Evolutionary conservation across 2,329 filamentous ascomycete species (phyloP).

Genomic region (Pyricularia pennisetigena): DNA sequence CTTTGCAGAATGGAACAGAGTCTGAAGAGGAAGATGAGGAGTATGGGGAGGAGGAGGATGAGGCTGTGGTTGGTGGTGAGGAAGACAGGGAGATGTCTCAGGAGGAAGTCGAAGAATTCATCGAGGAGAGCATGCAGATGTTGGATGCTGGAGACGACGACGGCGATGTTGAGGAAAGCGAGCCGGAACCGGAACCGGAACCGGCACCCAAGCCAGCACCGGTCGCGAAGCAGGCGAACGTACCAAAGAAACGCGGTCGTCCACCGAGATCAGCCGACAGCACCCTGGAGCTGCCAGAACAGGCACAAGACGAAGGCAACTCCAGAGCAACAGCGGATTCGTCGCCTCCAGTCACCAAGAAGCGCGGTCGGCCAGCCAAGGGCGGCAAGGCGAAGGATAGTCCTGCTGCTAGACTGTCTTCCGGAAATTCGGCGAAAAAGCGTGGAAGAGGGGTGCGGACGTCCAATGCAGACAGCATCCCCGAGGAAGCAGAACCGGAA

Average conservation of each 20-base stretch:
- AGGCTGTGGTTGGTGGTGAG: slow-evolving; percentile 9
- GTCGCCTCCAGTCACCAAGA: not conserved
- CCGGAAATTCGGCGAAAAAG: not conserved
- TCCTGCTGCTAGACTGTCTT: not conserved
- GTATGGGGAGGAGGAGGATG: slow-evolving; percentile 19
- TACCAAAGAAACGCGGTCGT: not conserved
- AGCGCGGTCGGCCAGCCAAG: slow-evolving; percentile 1
- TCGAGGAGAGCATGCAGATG: slow-evolving; percentile 33
- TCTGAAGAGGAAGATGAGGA: slow-evolving; percentile 18
- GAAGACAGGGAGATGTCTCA: slow-evolving; percentile 10
- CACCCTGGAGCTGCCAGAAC: not conserved
- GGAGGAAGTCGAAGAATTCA: slow-evolving; percentile 15
- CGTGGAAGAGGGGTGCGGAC: not conserved
- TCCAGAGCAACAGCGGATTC: not conserved
- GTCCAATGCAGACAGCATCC: slow-evolving; percentile 6
- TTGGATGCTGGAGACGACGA: slow-evolving; percentile 19
- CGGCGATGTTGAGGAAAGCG: not conserved
- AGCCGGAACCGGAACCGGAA: not conserved
- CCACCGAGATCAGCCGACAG: not conserved
- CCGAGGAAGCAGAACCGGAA: slow-evolving; percentile 15
- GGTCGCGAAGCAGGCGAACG: not conserved
- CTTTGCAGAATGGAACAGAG: slow-evolving; percentile 13
- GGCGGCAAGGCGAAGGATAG: not conserved
- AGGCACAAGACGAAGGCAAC: not conserved
- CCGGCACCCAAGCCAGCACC: not conserved